phyloP scores from a whole-genome alignment of 768 basidiomycete species.

The Kwoniella europaea region DNA sequence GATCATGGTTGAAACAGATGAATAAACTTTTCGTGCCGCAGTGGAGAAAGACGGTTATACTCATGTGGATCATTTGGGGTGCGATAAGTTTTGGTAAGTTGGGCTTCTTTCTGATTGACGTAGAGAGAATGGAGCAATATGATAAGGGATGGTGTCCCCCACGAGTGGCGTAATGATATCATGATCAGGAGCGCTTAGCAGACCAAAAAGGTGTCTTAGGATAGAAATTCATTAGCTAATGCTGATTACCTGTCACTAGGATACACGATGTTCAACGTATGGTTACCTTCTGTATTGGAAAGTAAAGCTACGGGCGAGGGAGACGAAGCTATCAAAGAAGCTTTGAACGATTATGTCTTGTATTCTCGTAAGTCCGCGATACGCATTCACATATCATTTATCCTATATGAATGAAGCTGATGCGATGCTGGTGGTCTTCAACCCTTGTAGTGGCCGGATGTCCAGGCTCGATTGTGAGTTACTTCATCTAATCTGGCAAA shows the following conservation, averaged over 20 bases:
- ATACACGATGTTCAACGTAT: constrained; percentile 57
- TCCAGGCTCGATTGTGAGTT: constrained; percentile 54
- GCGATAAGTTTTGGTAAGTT: constrained; percentile 53
- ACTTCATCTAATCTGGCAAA: not conserved
- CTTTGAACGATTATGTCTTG: constrained; percentile 52
- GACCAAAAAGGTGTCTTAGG: too few species aligned
- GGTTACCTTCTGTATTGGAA: constrained; percentile 56
- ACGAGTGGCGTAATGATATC: too few species aligned
- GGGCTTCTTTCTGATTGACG: too few species aligned
- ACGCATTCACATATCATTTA: not conserved
- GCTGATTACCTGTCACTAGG: constrained; percentile 17
- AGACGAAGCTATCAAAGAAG: constrained; percentile 47
- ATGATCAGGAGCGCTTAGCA: too few species aligned
- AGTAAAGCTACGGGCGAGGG: constrained; percentile 46
- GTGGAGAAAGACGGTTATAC: constrained; percentile 54
- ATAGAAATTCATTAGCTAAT: not conserved
- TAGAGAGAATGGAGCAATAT: too few species aligned
- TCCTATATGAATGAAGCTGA: constrained; percentile 10
- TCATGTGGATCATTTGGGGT: constrained; percentile 58
- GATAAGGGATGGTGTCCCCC: too few species aligned
- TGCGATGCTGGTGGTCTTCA: not conserved
- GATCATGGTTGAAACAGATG: constrained; percentile 43
- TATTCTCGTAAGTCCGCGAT: constrained; percentile 42
- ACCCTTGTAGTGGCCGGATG: constrained; percentile 48
- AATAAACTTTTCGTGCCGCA: constrained; percentile 49